Conservation (phyloP, 169 alveolate species). For the Toxoplasma gondii region DNA sequence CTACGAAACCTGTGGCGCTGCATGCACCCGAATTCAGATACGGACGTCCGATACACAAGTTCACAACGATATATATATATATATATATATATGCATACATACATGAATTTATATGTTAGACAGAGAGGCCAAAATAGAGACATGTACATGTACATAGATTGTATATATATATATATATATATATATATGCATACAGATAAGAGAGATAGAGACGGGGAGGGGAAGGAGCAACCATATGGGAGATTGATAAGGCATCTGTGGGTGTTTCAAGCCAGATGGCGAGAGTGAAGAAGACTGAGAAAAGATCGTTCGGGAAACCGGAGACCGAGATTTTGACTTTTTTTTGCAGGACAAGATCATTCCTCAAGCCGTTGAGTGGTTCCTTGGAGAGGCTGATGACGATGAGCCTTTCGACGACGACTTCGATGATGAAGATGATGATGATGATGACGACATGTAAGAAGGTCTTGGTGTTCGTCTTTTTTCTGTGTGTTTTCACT, state of each 20-base stretch:
- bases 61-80: neutral
- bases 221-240: too few species aligned
- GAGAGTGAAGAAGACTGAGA: too few species aligned
- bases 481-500: neutral
- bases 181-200: neutral
- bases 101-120: neutral
- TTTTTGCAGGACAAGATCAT: slow-evolving; percentile 53
- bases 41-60: neutral
- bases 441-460: slow-evolving; percentile 1
- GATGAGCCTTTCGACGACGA: slow-evolving; percentile 60
- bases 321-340: neutral
- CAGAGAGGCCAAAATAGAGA: too few species aligned
- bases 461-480: neutral
- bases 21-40: too few species aligned
- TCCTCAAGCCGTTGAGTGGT: slow-evolving; percentile 67
- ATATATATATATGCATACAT: neutral
- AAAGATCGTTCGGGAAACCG: too few species aligned
- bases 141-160: neutral
- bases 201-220: too few species aligned
- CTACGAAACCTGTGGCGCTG: too few species aligned
- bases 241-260: too few species aligned
- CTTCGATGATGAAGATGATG: neutral
- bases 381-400: slow-evolving; percentile 58
- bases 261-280: too few species aligned
- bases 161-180: too few species aligned